phyloP scores from a whole-genome alignment of 1,284 basidiomycete genomes.

The Sanghuangporus baumii region DNA sequence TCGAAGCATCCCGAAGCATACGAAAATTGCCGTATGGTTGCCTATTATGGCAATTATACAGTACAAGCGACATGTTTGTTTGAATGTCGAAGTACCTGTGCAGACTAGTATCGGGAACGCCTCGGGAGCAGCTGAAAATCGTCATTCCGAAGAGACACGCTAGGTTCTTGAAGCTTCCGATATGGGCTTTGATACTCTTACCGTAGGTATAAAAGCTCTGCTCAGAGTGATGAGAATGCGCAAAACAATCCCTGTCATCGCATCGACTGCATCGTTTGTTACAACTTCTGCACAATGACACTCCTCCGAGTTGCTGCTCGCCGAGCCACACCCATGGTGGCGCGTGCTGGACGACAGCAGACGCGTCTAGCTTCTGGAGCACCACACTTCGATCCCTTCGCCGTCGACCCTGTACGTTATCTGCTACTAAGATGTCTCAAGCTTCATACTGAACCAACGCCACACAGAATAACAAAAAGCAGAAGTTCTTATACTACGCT shows the following conservation, averaged over 20 bases:
- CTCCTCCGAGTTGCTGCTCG: slow-evolving; percentile 9
- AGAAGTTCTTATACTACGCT: slow-evolving; percentile 5
- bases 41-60: slow-evolving; percentile 6
- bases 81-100: background rate
- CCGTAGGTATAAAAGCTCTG: background rate
- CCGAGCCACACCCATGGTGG: slow-evolving; percentile 5
- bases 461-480: slow-evolving; percentile 12
- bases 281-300: background rate
- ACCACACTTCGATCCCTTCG: slow-evolving; percentile 13
- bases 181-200: background rate
- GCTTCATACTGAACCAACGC: background rate
- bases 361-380: slow-evolving; percentile 2
- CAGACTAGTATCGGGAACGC: background rate
- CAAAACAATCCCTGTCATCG: background rate
- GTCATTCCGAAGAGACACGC: background rate
- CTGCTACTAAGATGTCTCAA: too few relatives aligned
- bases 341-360: slow-evolving; percentile 7
- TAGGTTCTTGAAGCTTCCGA: background rate
- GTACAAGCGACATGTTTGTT: background rate
- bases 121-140: background rate
- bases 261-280: background rate
- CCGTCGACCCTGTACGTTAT: slow-evolving; percentile 9
- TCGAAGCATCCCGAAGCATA: slow-evolving; percentile 5
- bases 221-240: background rate
- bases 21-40: slow-evolving; percentile 11